A percentile compares a stretch with the other conserved stretches of the same genome.
Evolutionary conservation across 108 stramenopile species (phyloP).

Genomic region (Hondaea fermentalgiana): DNA sequence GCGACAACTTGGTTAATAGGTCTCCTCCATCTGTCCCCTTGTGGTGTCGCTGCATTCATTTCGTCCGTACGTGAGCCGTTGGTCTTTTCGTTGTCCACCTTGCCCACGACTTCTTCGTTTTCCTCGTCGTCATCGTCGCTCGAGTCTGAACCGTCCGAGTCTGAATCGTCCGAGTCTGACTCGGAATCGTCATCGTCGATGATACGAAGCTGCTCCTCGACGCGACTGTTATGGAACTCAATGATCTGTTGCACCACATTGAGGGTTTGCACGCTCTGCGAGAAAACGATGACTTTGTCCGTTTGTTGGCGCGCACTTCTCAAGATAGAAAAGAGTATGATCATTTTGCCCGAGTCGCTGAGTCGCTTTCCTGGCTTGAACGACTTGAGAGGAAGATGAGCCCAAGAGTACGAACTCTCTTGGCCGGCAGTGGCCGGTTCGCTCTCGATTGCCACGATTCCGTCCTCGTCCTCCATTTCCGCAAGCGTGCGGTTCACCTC

Average conservation of each 20-base stretch:
- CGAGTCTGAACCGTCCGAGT: not conserved
- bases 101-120: not conserved
- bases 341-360: not conserved
- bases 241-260: not conserved
- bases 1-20: no score
- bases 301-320: not conserved
- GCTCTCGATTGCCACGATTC: not conserved
- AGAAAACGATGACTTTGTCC: not conserved
- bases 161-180: not conserved
- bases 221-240: not conserved
- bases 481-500: not conserved
- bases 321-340: not conserved
- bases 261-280: not conserved
- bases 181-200: not conserved
- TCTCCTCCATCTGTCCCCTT: no score
- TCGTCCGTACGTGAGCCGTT: not conserved
- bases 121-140: not conserved
- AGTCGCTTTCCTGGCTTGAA: not conserved
- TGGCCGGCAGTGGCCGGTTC: not conserved
- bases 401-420: not conserved
- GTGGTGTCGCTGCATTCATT: no score
- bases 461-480: not conserved
- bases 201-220: not conserved
- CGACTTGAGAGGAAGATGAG: not conserved
- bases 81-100: not conserved